phyloP scores from a whole-genome alignment of 495 filamentous ascomycete genomes.

The Aspergillus bridgeri region DNA sequence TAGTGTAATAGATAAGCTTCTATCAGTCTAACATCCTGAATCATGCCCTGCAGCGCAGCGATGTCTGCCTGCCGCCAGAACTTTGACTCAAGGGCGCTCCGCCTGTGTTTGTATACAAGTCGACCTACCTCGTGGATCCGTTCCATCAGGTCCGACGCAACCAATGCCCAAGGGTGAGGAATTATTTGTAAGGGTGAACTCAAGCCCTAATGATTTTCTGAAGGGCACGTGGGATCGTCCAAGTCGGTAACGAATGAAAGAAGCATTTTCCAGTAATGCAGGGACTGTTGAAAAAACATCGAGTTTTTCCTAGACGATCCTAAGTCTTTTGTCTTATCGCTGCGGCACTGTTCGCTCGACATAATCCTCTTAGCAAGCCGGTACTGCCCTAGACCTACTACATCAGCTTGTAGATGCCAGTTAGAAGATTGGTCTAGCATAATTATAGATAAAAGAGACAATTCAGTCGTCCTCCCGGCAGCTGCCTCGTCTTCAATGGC shows the following conservation, averaged over 20 bases:
- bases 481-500: not conserved
- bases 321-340: not conserved
- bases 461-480: not conserved
- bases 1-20: not conserved
- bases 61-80: not conserved
- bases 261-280: constrained; percentile 4
- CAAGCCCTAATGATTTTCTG: not conserved
- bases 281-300: not conserved
- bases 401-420: not conserved
- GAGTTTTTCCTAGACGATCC: not conserved
- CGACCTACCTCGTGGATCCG: not conserved
- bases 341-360: not conserved
- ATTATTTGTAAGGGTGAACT: not conserved
- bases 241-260: not conserved
- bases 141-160: not conserved
- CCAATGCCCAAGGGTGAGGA: not conserved
- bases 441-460: not conserved
- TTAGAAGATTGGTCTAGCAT: not conserved
- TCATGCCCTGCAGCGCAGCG: not conserved
- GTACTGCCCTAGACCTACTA: not conserved
- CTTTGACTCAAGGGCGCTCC: not conserved
- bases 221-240: not conserved
- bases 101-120: not conserved
- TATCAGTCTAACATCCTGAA: not conserved
- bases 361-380: not conserved